Conservation (phyloP, 2,329 filamentous ascomycete genomes). For the Setomelanomma holmii region DNA sequence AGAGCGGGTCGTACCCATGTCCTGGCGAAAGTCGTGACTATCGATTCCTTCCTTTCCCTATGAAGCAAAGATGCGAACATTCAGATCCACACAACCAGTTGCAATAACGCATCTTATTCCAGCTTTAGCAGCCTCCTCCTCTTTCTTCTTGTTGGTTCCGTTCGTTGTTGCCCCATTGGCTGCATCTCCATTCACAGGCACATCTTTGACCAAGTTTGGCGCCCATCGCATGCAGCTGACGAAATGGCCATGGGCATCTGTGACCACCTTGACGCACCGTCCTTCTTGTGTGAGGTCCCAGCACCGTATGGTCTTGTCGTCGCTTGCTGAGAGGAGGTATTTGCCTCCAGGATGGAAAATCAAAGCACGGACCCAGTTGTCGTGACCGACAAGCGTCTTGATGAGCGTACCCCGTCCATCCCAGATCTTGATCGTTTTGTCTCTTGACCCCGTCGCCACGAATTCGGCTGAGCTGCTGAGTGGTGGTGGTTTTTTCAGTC, state of each 20-base stretch:
- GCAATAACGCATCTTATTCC: slow-evolving; percentile 85
- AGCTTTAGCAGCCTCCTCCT: slow-evolving; percentile 59
- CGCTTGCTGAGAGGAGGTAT: slow-evolving; percentile 82
- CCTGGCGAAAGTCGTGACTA: background rate
- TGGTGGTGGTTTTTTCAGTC: slow-evolving; percentile 81
- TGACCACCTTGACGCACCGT: slow-evolving; percentile 83
- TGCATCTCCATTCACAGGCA: slow-evolving; percentile 48
- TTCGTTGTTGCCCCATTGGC: slow-evolving; percentile 54
- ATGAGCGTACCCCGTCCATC: slow-evolving; percentile 83
- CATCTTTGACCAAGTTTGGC: slow-evolving; percentile 73
- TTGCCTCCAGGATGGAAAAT: slow-evolving; percentile 93
- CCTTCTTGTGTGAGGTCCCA: slow-evolving; percentile 94
- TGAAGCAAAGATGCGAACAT: slow-evolving; percentile 78
- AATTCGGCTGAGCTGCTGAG: slow-evolving; percentile 81
- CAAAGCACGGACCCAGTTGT: slow-evolving; percentile 89
- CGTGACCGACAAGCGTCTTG: slow-evolving; percentile 84
- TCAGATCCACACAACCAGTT: slow-evolving; percentile 83
- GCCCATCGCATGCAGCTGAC: slow-evolving; percentile 89
- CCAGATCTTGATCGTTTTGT: slow-evolving; percentile 92
- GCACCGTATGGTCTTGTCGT: slow-evolving; percentile 91
- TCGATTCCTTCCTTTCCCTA: slow-evolving; percentile 21
- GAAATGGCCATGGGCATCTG: slow-evolving; percentile 82
- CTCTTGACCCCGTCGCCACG: slow-evolving; percentile 85
- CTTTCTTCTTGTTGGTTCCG: slow-evolving; percentile 59
- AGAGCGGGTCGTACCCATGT: background rate